These are phyloP conservation scores for Allantophomopsis lycopodina DNA, from an alignment of 2,329 filamentous ascomycete species.

Conservation along the genomic window DNA sequence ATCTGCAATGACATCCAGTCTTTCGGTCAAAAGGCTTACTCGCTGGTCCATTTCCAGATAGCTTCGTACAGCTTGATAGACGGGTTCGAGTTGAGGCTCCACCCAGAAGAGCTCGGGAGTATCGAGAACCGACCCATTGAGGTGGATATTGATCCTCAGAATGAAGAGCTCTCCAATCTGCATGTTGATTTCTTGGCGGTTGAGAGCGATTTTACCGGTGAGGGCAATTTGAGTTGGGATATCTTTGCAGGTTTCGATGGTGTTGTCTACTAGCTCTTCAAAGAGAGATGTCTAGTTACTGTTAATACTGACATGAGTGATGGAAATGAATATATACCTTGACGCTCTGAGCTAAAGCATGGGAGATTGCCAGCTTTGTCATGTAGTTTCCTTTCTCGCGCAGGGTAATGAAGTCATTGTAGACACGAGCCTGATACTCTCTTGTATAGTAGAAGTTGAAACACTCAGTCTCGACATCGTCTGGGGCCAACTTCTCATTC, in stretches of 20 bases:
- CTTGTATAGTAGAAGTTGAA: slow-evolving; percentile 99
- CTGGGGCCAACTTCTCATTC: slow-evolving; percentile 71
- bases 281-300: slow-evolving; percentile 68
- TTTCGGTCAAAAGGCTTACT: slow-evolving; percentile 76
- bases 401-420: slow-evolving; percentile 97
- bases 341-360: slow-evolving; percentile 89
- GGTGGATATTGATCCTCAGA: slow-evolving; percentile 90
- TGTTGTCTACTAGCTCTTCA: slow-evolving; percentile 87
- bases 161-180: slow-evolving; percentile 98
- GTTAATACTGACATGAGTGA: not conserved
- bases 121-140: slow-evolving; percentile 92
- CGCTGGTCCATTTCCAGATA: slow-evolving; percentile 98
- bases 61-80: slow-evolving; percentile 88
- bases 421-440: slow-evolving; percentile 96
- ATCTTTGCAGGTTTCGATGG: slow-evolving; percentile 84
- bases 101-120: slow-evolving; percentile 98
- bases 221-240: slow-evolving; percentile 85
- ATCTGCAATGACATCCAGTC: slow-evolving; percentile 87
- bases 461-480: slow-evolving; percentile 88
- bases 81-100: slow-evolving; percentile 88
- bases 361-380: slow-evolving; percentile 93
- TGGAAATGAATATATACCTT: slow-evolving; percentile 41
- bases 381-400: slow-evolving; percentile 94
- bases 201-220: slow-evolving; percentile 84
- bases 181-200: slow-evolving; percentile 91